Base-by-base conservation (phyloP, 2,329 filamentous ascomycete genomes). In the Diplocarpon rosae region DNA sequence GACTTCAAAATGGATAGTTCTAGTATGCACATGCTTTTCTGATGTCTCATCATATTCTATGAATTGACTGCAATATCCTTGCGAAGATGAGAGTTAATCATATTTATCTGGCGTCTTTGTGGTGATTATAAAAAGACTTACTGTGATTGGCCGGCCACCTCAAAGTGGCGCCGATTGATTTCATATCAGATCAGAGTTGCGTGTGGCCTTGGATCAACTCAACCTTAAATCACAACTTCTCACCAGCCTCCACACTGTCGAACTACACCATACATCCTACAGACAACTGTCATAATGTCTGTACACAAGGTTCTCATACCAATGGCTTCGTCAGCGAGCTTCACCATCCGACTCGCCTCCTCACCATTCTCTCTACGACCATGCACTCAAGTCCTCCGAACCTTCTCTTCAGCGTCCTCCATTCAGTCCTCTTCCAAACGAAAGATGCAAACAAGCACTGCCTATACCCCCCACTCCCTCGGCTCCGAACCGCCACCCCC, bases 361-460 rank as follows among this genome's bases (percentile, higher is more conserved):
- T 45, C 49, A 13, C 48, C 50, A 46, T 63, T 64, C 46, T 60
- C 63, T 38, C 57, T 60, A 40, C 60, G 62, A 48, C 61, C 61
- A 50, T 68, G 66, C 49, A 56, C 62, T 46, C 63, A 66, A 43
- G 56, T 61, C 11, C 53, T 66, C 40, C 67, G 71, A 39, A 60
- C 61, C 28, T 73, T 74, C 59, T 72, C 70, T 13, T 71, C 69
- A 6, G 60, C 63, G 16, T 63, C 63, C 42, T 62, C 61, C 17
- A 47, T 60, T 12, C 59, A 65, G 17, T 64, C 67, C 24, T 72
- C 71, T n/a, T 72, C 71, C 9, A 76, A 75, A 56, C 68, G 76
- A 40, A 73, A 75, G 50, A 71, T 84, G 60, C 78, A 80, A 60
- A 83, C 79, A 11, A 76, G 75, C 28, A 80, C 76, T 14, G 75